phyloP scores from a whole-genome alignment of 495 filamentous ascomycete genomes.

The Penicillium pulvis region DNA sequence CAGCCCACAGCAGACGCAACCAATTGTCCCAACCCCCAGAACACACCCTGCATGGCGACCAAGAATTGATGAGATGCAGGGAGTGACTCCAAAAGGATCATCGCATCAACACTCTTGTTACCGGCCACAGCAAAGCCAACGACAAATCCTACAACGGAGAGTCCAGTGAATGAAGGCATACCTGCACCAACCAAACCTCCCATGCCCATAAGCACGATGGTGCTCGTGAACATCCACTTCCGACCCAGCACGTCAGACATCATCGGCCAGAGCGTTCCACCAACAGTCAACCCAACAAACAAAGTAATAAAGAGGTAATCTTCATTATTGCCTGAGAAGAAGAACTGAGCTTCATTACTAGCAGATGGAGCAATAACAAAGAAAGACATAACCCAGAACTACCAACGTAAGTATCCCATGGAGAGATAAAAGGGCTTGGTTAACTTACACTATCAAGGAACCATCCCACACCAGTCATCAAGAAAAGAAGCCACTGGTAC shows the following conservation, averaged over 20 bases:
- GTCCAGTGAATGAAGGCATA: slow-evolving; percentile 24
- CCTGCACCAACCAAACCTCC: slow-evolving; percentile 31
- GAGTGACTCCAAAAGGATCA: slow-evolving; percentile 23
- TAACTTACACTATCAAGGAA: slow-evolving; percentile 46
- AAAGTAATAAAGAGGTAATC: slow-evolving; percentile 19
- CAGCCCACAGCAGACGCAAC: slow-evolving; percentile 25
- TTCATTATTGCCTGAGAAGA: slow-evolving; percentile 16
- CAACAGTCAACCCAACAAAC: slow-evolving; percentile 27
- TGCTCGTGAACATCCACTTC: slow-evolving; percentile 27
- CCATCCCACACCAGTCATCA: slow-evolving; percentile 75
- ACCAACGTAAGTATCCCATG: not conserved
- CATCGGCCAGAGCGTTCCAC: slow-evolving; percentile 27
- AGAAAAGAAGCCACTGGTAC: slow-evolving; percentile 76
- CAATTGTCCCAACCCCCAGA: slow-evolving; percentile 26
- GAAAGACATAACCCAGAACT: slow-evolving; percentile 25
- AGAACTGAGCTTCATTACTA: slow-evolving; percentile 14
- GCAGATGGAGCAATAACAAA: slow-evolving; percentile 4
- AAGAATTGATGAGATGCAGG: slow-evolving; percentile 30
- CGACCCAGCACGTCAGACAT: slow-evolving; percentile 30
- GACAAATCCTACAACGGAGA: slow-evolving; percentile 26
- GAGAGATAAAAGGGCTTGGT: not conserved
- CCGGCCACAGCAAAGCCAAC: slow-evolving; percentile 28
- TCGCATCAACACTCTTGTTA: slow-evolving; percentile 25
- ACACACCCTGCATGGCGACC: slow-evolving; percentile 21
- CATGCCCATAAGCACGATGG: slow-evolving; percentile 28